Percentiles rank a stretch among this genome's conserved stretches.
These are phyloP conservation scores for Omphalotus olearius DNA, from an alignment of 1,284 basidiomycete genomes.

Conservation along the genomic window DNA sequence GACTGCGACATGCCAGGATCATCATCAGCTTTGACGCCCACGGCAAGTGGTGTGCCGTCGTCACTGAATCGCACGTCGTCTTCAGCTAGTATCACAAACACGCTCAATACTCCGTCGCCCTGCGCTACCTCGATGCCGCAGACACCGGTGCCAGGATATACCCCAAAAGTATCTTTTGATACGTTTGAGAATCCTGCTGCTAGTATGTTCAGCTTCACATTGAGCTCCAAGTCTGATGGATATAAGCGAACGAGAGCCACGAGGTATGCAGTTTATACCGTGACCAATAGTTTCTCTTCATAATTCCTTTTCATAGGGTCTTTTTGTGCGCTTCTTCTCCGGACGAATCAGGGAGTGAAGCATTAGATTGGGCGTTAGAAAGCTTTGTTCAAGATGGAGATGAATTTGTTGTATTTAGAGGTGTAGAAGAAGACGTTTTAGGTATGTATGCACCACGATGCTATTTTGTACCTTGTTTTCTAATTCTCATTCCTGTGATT, in stretches of 20 bases:
- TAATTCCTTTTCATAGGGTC: slow-evolving; percentile 32
- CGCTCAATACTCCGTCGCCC: neutral
- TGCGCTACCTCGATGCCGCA: slow-evolving; percentile 5
- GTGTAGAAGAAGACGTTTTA: slow-evolving; percentile 82
- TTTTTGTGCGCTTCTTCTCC: slow-evolving; percentile 89
- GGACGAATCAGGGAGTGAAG: slow-evolving; percentile 83
- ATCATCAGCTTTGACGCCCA: neutral
- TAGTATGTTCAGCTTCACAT: slow-evolving; percentile 70
- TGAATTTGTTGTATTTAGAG: slow-evolving; percentile 89
- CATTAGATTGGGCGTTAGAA: slow-evolving; percentile 88
- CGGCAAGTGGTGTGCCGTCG: too few species aligned
- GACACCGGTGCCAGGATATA: slow-evolving; percentile 24
- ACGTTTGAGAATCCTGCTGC: slow-evolving; percentile 75
- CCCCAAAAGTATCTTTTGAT: slow-evolving; percentile 86
- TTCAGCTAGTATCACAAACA: neutral
- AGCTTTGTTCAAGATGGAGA: slow-evolving; percentile 89
- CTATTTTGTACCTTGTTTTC: neutral
- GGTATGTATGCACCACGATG: slow-evolving; percentile 37
- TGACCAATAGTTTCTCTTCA: neutral
- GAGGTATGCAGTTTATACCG: slow-evolving; percentile 29
- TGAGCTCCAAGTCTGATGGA: slow-evolving; percentile 80
- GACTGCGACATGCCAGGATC: neutral
- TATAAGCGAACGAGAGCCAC: slow-evolving; percentile 80
- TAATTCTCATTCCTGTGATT: neutral
- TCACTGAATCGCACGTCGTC: slow-evolving; percentile 8